Percentiles rank a stretch among this genome's conserved stretches.
Conservation (phyloP, 129 eudicot species). For the Chrysanthemum seticuspe region DNA sequence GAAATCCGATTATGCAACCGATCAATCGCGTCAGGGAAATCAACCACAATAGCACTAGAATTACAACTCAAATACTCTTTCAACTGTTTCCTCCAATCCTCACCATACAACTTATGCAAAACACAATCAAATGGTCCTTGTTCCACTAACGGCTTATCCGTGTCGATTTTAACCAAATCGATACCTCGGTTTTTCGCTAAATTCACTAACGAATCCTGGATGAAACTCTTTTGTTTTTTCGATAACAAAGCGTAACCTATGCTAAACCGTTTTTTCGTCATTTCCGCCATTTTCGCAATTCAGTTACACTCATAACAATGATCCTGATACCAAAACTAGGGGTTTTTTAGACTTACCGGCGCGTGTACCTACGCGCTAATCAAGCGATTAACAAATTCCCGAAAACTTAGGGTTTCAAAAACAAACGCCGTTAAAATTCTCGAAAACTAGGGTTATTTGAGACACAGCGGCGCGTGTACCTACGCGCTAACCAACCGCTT, state of each 20-base stretch:
- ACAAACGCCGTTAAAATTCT: no score
- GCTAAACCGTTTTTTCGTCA: slow-evolving; percentile 43
- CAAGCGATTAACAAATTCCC: no score
- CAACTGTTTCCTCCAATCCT: slow-evolving; percentile 60
- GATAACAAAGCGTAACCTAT: slow-evolving; percentile 75
- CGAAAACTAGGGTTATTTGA: neutral
- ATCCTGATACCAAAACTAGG: neutral
- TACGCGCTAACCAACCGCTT: no score
- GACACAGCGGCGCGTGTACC: no score
- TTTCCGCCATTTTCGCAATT: slow-evolving; percentile 25
- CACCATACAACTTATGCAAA: slow-evolving; percentile 73
- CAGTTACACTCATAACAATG: slow-evolving; percentile 29
- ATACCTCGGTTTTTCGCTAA: slow-evolving; percentile 51
- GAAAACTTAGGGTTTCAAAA: no score
- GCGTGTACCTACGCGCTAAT: no score
- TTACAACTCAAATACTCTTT: slow-evolving; percentile 33
- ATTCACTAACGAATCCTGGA: slow-evolving; percentile 52
- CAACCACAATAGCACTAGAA: slow-evolving; percentile 55
- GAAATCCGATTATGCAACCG: slow-evolving; percentile 76
- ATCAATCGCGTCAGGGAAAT: slow-evolving; percentile 61
- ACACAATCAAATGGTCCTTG: slow-evolving; percentile 92
- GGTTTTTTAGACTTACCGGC: neutral
- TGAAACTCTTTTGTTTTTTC: slow-evolving; percentile 73
- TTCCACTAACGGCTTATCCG: slow-evolving; percentile 49
- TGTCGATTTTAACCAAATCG: slow-evolving; percentile 64